Percentiles rank a stretch among this genome's conserved stretches.
These are phyloP conservation scores for Tricholoma furcatifolium DNA, from an alignment of 768 basidiomycete species.

Conservation along the genomic window DNA sequence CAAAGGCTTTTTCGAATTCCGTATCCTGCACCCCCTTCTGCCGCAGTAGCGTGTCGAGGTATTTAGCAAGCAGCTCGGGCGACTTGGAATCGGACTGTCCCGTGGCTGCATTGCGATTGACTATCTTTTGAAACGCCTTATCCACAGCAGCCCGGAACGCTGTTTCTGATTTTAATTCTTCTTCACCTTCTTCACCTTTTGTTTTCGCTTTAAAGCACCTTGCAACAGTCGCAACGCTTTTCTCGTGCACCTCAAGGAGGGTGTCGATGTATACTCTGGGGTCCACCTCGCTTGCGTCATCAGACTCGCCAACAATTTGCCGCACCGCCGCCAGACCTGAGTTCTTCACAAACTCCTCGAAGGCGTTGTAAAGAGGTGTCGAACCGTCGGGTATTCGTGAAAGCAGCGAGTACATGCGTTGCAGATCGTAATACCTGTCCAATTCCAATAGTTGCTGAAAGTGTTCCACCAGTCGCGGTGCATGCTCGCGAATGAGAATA, in stretches of 20 bases:
- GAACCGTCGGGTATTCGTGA: conserved; percentile 88
- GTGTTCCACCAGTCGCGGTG: conserved; percentile 85
- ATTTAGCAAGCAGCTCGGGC: conserved; percentile 90
- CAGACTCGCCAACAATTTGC: conserved; percentile 64
- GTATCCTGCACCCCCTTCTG: conserved; percentile 93
- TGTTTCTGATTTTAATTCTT: too few relatives aligned
- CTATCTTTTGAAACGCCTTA: conserved; percentile 93
- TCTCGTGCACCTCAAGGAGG: conserved; percentile 85
- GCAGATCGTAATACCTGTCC: conserved; percentile 93
- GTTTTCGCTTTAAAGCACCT: conserved; percentile 91
- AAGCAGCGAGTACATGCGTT: conserved; percentile 92
- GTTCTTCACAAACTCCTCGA: conserved; percentile 94
- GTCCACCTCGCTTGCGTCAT: conserved; percentile 62
- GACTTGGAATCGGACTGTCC: conserved; percentile 85
- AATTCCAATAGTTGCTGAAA: conserved; percentile 89
- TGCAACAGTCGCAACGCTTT: conserved; percentile 86
- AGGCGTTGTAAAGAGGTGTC: conserved; percentile 87
- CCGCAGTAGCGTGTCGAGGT: conserved; percentile 83
- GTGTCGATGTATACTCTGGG: conserved; percentile 96
- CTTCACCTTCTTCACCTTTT: too few relatives aligned
- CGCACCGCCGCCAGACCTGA: conserved; percentile 82
- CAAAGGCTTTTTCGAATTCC: conserved; percentile 85
- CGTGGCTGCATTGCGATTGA: conserved; percentile 90
- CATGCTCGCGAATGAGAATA: conserved; percentile 86
- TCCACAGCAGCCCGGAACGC: conserved; percentile 94